These are phyloP conservation scores for Micractinium conductrix DNA, from an alignment of 139 green algal genomes.

Conservation along the genomic window DNA sequence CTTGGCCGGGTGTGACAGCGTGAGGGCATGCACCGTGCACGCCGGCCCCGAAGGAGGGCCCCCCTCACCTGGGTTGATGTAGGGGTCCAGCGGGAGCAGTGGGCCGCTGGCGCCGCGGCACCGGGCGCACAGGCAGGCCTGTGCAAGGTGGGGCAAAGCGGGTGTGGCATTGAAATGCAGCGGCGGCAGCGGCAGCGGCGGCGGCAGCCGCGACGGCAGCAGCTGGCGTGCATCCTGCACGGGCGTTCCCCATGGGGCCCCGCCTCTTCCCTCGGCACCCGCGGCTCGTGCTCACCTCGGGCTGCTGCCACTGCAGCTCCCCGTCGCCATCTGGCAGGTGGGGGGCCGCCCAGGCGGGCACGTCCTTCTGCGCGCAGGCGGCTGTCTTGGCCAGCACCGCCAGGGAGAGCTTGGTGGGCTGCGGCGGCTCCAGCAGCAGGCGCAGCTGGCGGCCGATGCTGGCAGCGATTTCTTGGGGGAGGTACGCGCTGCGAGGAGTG, in stretches of 20 bases:
- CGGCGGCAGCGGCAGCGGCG: too few species aligned
- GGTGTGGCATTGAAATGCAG: too few species aligned
- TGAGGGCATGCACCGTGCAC: too few species aligned
- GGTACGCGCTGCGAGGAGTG: slow-evolving; percentile 3
- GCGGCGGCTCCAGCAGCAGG: slow-evolving; percentile 15
- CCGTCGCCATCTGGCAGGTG: neutral
- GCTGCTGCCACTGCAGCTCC: neutral
- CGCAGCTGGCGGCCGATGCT: slow-evolving; percentile 1
- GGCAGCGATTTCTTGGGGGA: neutral
- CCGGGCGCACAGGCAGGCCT: slow-evolving; percentile 7
- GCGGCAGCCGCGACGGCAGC: too few species aligned
- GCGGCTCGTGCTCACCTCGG: neutral
- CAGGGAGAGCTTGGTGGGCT: slow-evolving; percentile 32
- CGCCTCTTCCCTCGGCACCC: too few species aligned
- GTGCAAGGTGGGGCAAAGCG: too few species aligned
- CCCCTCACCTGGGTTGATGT: slow-evolving; percentile 41
- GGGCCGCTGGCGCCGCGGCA: slow-evolving; percentile 12
- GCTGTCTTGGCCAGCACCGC: slow-evolving; percentile 7
- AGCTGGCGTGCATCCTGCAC: too few species aligned
- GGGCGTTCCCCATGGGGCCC: too few species aligned
- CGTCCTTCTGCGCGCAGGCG: neutral
- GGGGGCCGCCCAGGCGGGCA: neutral
- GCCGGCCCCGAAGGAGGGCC: too few species aligned
- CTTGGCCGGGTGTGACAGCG: too few species aligned
- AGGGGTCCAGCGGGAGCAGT: slow-evolving; percentile 32